Evolutionary conservation across 2,329 filamentous ascomycete genomes (phyloP).

Genomic region (Aspergillus hortae): DNA sequence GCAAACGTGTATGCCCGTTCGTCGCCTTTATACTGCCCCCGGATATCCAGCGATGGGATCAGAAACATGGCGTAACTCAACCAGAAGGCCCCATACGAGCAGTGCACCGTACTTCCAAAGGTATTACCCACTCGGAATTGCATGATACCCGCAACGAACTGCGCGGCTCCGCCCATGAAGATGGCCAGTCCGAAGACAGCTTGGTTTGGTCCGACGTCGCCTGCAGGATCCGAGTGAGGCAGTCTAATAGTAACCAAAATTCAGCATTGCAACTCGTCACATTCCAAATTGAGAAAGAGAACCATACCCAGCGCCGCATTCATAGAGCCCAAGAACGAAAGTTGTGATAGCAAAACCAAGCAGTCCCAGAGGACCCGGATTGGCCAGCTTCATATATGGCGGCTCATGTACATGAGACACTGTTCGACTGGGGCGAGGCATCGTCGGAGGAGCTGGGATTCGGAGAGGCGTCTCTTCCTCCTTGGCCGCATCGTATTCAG

Average conservation of each 20-base stretch:
- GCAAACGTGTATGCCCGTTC: conserved; percentile 45
- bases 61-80: conserved; percentile 58
- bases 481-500: background rate
- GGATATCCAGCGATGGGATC: conserved; percentile 51
- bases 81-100: conserved; percentile 62
- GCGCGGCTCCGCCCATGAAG: conserved; percentile 26
- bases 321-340: conserved; percentile 54
- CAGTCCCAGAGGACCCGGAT: conserved; percentile 59
- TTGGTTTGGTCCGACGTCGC: conserved; percentile 18
- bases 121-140: conserved; percentile 56
- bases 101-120: conserved; percentile 60
- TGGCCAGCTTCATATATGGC: conserved; percentile 47
- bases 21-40: conserved; percentile 39
- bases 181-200: conserved; percentile 25
- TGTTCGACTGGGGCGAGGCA: background rate
- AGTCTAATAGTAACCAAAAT: conserved; percentile 10
- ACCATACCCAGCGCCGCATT: conserved; percentile 48
- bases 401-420: conserved; percentile 16
- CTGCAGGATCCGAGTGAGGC: conserved; percentile 20
- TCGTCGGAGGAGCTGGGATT: background rate
- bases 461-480: background rate
- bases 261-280: background rate
- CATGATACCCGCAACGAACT: conserved; percentile 31
- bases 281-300: background rate
- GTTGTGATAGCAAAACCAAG: conserved; percentile 65